phyloP scores from a whole-genome alignment of 169 alveolate genomes.

The Eimeria zaria region DNA sequence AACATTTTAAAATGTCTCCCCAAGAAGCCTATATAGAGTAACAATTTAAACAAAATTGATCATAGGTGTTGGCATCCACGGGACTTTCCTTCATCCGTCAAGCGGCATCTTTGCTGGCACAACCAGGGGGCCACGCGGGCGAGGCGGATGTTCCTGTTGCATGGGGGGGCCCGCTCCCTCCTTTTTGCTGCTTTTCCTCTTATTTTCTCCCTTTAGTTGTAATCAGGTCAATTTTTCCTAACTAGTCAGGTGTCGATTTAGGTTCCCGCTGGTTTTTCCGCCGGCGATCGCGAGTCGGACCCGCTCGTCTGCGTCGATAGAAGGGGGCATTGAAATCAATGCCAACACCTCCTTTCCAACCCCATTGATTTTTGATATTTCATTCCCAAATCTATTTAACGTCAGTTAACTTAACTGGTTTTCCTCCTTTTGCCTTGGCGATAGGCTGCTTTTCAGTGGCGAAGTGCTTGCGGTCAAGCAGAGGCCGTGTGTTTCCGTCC shows the following conservation, averaged over 20 bases:
- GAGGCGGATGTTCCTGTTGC: conserved; percentile 16
- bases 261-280: not conserved
- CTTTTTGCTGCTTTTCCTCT: not conserved
- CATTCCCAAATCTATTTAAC: not conserved
- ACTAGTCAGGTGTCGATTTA: not conserved
- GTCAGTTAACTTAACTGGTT: not conserved
- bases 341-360: not conserved
- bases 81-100: not conserved
- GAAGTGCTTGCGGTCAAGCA: not conserved
- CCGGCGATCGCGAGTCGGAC: conserved; percentile 34
- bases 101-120: not conserved
- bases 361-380: not conserved
- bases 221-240: conserved; percentile 8
- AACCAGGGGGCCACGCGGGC: conserved; percentile 15
- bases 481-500: not conserved
- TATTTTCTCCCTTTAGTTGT: not conserved
- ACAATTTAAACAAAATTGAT: not conserved
- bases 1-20: not conserved
- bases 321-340: not conserved
- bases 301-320: not conserved
- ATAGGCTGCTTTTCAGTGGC: conserved; percentile 32
- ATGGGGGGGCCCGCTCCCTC: not conserved
- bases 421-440: not conserved
- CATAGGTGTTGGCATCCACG: not conserved
- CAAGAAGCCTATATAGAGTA: not conserved